Percentiles rank a stretch among this genome's conserved stretches.
phyloP scores from a whole-genome alignment of 139 green algal species.

The Coelastrella sp. region DNA sequence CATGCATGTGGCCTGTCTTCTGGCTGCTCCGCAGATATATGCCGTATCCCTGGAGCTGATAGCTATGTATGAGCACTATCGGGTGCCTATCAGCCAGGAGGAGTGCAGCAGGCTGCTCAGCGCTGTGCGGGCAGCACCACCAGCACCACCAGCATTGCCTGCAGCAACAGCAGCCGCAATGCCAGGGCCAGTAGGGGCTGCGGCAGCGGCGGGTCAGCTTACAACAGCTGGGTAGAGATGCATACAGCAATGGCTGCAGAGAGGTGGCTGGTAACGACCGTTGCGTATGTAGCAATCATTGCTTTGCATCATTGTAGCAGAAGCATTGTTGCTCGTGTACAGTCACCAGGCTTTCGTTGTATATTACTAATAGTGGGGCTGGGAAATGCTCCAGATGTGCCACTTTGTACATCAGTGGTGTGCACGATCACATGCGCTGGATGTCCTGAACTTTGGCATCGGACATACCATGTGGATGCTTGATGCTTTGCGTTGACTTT shows the following conservation, averaged over 20 bases:
- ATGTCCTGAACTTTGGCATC: no score
- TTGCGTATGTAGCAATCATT: no score
- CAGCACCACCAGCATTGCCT: slow-evolving; percentile 9
- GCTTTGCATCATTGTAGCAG: no score
- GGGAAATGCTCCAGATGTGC: no score
- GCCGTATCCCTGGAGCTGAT: slow-evolving; percentile 34
- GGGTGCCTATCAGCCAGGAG: slow-evolving; percentile 21
- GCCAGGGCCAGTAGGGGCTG: background rate
- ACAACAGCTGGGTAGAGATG: background rate
- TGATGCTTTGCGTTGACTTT: no score
- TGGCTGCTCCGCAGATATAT: slow-evolving; percentile 32
- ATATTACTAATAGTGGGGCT: no score
- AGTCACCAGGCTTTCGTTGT: no score
- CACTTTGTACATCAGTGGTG: no score
- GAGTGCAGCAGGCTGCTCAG: slow-evolving; percentile 38
- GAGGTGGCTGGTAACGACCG: no score
- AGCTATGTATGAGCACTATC: slow-evolving; percentile 45
- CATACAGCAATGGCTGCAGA: background rate
- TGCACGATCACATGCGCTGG: no score
- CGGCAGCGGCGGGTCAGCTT: background rate
- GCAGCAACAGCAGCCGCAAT: background rate
- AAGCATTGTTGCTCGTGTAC: no score
- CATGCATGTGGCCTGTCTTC: background rate
- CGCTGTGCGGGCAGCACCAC: slow-evolving; percentile 18
- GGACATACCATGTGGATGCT: no score